phyloP scores from a whole-genome alignment of 2,329 filamentous ascomycete genomes.

The Aspergillus fructus region DNA sequence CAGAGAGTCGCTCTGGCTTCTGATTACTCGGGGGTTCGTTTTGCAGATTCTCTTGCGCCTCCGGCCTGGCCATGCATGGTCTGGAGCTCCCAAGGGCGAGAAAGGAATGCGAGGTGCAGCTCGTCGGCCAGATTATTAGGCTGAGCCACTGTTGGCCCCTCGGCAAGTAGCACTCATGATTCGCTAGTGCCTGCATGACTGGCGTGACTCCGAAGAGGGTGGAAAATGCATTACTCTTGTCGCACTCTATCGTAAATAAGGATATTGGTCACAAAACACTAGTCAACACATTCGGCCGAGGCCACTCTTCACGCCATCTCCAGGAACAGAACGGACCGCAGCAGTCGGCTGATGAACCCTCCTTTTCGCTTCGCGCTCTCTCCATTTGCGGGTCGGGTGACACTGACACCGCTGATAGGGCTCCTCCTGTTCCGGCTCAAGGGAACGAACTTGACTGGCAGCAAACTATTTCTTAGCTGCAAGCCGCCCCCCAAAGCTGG shows the following conservation, averaged over 20 bases:
- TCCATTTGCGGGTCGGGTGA: conserved; percentile 7
- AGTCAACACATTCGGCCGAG: not conserved
- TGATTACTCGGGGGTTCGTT: not conserved
- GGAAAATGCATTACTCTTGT: conserved; percentile 1
- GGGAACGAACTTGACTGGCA: conserved; percentile 6
- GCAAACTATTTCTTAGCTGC: conserved; percentile 4
- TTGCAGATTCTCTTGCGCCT: not conserved
- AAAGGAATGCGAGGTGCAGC: not conserved
- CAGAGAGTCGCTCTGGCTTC: not conserved
- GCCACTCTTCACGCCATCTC: conserved; percentile 1
- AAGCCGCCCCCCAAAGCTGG: conserved; percentile 1
- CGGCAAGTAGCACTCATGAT: conserved; percentile 6
- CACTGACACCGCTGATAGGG: conserved; percentile 11
- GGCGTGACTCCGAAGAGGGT: not conserved
- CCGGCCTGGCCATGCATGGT: conserved; percentile 1
- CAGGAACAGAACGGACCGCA: conserved; percentile 9
- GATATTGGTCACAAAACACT: conserved; percentile 7
- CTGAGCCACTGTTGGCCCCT: not conserved
- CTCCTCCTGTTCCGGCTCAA: conserved; percentile 1
- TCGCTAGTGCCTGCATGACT: conserved; percentile 4
- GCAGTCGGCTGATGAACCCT: conserved; percentile 9
- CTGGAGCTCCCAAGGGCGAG: conserved; percentile 6
- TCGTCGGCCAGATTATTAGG: conserved; percentile 3
- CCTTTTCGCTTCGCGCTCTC: conserved; percentile 1
- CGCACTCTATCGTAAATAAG: conserved; percentile 9